Base-by-base conservation (phyloP, 2,329 filamentous ascomycete genomes). In the Colletotrichum orbiculare region DNA sequence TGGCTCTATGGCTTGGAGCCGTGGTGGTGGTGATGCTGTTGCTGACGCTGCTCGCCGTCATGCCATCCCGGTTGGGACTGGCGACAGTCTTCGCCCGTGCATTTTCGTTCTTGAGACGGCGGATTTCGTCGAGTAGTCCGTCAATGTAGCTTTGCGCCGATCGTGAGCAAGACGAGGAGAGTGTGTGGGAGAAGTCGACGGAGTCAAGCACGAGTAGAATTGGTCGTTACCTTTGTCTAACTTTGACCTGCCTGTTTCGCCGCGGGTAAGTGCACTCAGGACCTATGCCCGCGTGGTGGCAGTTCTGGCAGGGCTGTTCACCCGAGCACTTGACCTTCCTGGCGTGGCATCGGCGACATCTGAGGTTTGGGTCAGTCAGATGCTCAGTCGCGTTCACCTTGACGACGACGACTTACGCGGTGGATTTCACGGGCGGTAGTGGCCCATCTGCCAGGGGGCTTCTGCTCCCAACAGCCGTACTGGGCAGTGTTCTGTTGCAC, bases 291-390 rank as follows among this genome's bases (percentile, higher is more conserved):
- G 74, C 71, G 58, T 75, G 73, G 34, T 64, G 67, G 52, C 75
- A 77, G 50, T 75, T 76, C 10, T 71, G 67, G 45, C 75, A 77
- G 2, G 75, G 75, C 13, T 71, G 68, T 1, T 73, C 74, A 1
- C 75, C 75, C 2, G 74, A 75, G 41, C 75, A 77, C 53, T 75
- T 77, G 8, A 77, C 74, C 57, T 77, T 77, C 9, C 75, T 70
- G 1, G 75, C 68, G 59, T 71, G 77, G 47, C 68, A 81, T 63
- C 61, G 71, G 39, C 70, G 76, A 60, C 67, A 64, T 37, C 62
- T 75, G 12, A 41, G 53, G 25, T 11, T 46, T 46, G 13, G 11
- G 56, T 77, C 72, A 34, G 69, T 68, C 46, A 2, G 13, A 25
- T 7, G 15, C n/a, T 8, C 9, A 34, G 6, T 37, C n/a, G 25